Evolutionary conservation across 768 basidiomycete genomes (phyloP).

Genomic region (Lactarius quietus): DNA sequence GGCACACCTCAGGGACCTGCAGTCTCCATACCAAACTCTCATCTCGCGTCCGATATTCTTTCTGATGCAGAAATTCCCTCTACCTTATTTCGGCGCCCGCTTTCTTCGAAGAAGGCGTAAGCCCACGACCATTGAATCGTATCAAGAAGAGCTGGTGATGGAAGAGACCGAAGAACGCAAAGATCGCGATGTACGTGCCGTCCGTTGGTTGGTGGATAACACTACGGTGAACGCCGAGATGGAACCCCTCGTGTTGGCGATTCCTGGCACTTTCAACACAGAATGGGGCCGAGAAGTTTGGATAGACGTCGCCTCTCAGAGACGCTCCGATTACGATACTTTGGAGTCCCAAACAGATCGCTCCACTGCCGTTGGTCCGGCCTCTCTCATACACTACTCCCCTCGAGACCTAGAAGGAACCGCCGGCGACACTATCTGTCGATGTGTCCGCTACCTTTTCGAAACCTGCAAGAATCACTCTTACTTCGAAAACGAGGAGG

Average conservation of each 20-base stretch:
- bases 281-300: conserved; percentile 11
- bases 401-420: not conserved
- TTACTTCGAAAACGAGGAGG: not conserved
- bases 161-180: not conserved
- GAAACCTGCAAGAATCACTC: conserved; percentile 1
- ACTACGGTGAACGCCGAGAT: not conserved
- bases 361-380: not conserved
- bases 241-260: conserved; percentile 7
- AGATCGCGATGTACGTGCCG: conserved; percentile 1
- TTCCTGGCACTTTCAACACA: conserved; percentile 12
- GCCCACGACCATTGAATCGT: not conserved
- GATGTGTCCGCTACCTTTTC: not conserved
- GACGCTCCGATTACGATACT: not conserved
- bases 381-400: too few relatives aligned
- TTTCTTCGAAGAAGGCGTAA: not conserved
- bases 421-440: not conserved
- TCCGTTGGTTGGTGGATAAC: conserved; percentile 10
- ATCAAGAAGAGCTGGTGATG: conserved; percentile 8
- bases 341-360: not conserved
- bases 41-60: conserved; percentile 12
- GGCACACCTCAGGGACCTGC: conserved; percentile 1
- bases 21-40: conserved; percentile 19
- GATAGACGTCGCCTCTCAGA: not conserved
- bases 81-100: not conserved
- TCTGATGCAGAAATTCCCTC: conserved; percentile 5